These are phyloP conservation scores for Mesembryanthemum crystallinum DNA, from an alignment of 148 eudicot genomes.

Conservation along the genomic window DNA sequence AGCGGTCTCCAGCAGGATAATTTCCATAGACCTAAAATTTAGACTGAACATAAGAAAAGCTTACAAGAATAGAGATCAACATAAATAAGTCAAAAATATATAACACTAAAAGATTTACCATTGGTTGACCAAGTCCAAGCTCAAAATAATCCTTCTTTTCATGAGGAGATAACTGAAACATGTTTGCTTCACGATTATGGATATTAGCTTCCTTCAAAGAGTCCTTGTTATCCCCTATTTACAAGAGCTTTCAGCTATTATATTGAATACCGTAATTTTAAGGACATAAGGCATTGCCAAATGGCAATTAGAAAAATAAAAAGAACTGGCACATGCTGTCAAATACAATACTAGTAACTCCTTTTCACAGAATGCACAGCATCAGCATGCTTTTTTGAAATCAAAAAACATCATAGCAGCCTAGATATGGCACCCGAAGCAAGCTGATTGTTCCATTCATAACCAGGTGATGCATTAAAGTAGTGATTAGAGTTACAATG, in stretches of 20 bases:
- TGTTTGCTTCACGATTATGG: slow-evolving; percentile 13
- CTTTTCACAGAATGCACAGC: neutral
- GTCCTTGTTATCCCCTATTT: slow-evolving; percentile 29
- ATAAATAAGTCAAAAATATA: neutral
- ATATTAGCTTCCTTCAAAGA: slow-evolving; percentile 23
- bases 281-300: neutral
- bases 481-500: neutral
- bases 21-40: slow-evolving; percentile 46
- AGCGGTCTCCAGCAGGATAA: slow-evolving; percentile 52
- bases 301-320: neutral
- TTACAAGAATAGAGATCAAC: neutral
- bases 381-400: too few species aligned
- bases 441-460: neutral
- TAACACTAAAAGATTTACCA: slow-evolving; percentile 34
- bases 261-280: neutral
- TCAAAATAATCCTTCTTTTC: slow-evolving; percentile 45
- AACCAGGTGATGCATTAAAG: neutral
- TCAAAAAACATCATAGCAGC: too few species aligned
- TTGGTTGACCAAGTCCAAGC: slow-evolving; percentile 66
- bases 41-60: neutral
- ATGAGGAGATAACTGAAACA: slow-evolving; percentile 30
- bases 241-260: slow-evolving; percentile 1
- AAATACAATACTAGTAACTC: neutral
- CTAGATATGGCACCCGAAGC: too few species aligned
- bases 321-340: neutral